Evolutionary conservation across 2,329 filamentous ascomycete species (phyloP), one percentile per base, ranked within the genome.

Genomic region (Sporothrix dimorphospora): DNA sequence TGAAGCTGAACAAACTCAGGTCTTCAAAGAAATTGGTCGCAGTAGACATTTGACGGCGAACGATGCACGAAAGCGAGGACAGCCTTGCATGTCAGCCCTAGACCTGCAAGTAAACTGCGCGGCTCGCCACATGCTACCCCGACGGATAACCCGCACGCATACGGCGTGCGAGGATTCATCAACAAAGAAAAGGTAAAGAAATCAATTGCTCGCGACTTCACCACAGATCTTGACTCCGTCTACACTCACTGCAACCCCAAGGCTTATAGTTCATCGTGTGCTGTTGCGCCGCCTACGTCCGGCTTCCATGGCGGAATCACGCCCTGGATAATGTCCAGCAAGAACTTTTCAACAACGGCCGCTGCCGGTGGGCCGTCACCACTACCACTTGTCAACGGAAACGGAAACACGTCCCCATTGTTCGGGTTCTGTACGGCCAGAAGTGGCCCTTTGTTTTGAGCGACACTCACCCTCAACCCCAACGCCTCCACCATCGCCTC

Each of bases 381-480:
- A 40, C n/a, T 6, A 8, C 76, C 73, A 4, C 74, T 74, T 5
- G 73, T 73, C 66, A 81, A 12, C 8, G 38, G 63, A 19, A 67
- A 82, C 0, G 82, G 83, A 73, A 83, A 87, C 0, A 83, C 78
- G 70, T 85, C 80, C 0, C 84, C 84, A 51, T 79, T 82, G 76
- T 79, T 79, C 0, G 82, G 81, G 70, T 85, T 85, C 69, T 84
- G 81, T 12, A 87, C 80, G 1, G 83, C 80, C 11, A 86, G 73
- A 0, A 80, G 71, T 0, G 55, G 69, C 21, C 45, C n/a, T 34
- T 21, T 9, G 12, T 82, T 30, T 1, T 27, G 16, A 14, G 27
- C 9, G 7, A 8, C 45, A 11, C 27, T 49, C 8, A 3, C 24
- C 8, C 11, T 6, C 27, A 53, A 1, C 1, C 85, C 85, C 67